Evolutionary conservation across 2,329 filamentous ascomycete genomes (phyloP).

Genomic region (Talaromyces sp.): DNA sequence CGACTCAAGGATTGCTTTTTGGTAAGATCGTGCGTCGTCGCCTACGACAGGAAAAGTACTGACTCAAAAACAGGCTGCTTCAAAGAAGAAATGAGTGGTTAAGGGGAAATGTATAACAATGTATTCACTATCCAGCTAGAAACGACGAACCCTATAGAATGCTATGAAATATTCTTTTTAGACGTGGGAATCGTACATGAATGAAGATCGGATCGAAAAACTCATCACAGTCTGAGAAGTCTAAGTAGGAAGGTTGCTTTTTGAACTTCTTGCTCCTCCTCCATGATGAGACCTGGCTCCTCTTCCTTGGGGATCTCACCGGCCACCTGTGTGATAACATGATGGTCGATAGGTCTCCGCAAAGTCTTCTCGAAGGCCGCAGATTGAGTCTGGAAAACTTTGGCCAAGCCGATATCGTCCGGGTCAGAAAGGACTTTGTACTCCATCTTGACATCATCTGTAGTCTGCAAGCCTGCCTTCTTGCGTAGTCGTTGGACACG

Average conservation of each 20-base stretch:
- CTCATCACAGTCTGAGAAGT: slow-evolving; percentile 66
- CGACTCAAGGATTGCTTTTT: slow-evolving; percentile 83
- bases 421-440: slow-evolving; percentile 79
- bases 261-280: slow-evolving; percentile 84
- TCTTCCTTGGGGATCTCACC: slow-evolving; percentile 55
- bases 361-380: slow-evolving; percentile 72
- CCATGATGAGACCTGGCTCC: slow-evolving; percentile 65
- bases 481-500: slow-evolving; percentile 90
- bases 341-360: slow-evolving; percentile 72
- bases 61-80: slow-evolving; percentile 46
- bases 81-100: slow-evolving; percentile 47
- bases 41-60: slow-evolving; percentile 1
- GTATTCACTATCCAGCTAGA: slow-evolving; percentile 12
- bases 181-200: slow-evolving; percentile 13
- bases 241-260: slow-evolving; percentile 77
- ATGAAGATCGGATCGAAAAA: background rate
- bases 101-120: background rate
- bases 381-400: slow-evolving; percentile 67
- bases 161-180: slow-evolving; percentile 8
- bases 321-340: slow-evolving; percentile 53
- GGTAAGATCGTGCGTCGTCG: slow-evolving; percentile 51
- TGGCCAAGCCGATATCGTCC: slow-evolving; percentile 69
- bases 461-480: slow-evolving; percentile 85
- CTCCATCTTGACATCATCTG: slow-evolving; percentile 94
- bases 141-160: slow-evolving; percentile 4